These are phyloP conservation scores for Vaccinium darrowii DNA, from an alignment of 148 eudicot genomes.

Conservation along the genomic window DNA sequence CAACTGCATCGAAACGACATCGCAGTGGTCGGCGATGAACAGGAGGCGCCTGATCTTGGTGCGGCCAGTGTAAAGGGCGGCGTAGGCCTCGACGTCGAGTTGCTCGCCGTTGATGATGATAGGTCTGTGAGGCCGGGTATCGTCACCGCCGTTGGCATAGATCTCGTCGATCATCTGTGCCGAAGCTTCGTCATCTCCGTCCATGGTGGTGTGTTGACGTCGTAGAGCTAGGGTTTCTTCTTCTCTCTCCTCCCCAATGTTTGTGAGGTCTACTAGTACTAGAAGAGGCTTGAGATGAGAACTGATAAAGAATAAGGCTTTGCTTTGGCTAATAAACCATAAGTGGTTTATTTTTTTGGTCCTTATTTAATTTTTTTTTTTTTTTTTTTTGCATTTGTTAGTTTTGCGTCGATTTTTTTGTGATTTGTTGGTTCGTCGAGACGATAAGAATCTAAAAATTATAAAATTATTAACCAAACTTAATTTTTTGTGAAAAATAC, in stretches of 20 bases:
- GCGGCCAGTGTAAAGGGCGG: conserved; percentile 71
- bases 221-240: conserved; percentile 13
- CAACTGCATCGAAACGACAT: conserved; percentile 41
- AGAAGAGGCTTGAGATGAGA: not conserved
- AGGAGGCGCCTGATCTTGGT: conserved; percentile 74
- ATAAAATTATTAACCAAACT: too few species aligned
- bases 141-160: conserved; percentile 41
- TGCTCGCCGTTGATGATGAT: conserved; percentile 75
- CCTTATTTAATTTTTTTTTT: too few species aligned
- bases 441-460: too few species aligned
- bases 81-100: conserved; percentile 84
- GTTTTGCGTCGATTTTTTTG: too few species aligned
- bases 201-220: conserved; percentile 30
- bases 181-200: conserved; percentile 40
- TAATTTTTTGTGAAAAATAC: too few species aligned
- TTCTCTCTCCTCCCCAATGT: not conserved
- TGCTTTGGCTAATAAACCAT: too few species aligned
- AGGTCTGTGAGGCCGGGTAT: conserved; percentile 32
- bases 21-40: conserved; percentile 72
- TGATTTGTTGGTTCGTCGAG: too few species aligned
- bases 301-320: not conserved
- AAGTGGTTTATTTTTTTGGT: too few species aligned
- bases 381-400: too few species aligned
- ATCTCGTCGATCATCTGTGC: conserved; percentile 46
- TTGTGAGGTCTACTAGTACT: not conserved